These are phyloP conservation scores for Globisporangium megalacanthum DNA, from an alignment of 352 stramenopile genomes.

Conservation along the genomic window DNA sequence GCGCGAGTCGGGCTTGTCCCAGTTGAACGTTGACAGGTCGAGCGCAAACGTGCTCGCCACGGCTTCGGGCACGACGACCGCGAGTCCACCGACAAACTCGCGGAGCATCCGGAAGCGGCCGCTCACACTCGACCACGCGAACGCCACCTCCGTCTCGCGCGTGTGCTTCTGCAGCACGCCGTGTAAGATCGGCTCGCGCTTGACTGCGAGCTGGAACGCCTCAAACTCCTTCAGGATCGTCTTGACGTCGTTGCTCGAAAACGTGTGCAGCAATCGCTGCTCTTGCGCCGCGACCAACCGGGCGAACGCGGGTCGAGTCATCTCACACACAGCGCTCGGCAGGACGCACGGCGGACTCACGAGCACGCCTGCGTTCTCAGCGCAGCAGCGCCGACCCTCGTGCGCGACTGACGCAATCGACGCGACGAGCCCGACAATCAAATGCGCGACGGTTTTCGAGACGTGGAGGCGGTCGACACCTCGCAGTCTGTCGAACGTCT, in stretches of 20 bases:
- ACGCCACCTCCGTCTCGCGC: constrained; percentile 51
- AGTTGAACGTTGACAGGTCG: constrained; percentile 44
- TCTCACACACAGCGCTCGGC: constrained; percentile 43
- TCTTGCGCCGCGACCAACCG: constrained; percentile 36
- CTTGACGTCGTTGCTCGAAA: constrained; percentile 35
- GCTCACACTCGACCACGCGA: constrained; percentile 55
- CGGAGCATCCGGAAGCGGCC: constrained; percentile 44
- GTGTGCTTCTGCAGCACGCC: constrained; percentile 52
- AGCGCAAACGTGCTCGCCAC: constrained; percentile 24
- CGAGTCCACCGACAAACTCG: constrained; percentile 48
- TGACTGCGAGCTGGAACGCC: constrained; percentile 35
- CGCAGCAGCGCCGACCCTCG: constrained; percentile 42
- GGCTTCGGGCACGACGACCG: constrained; percentile 36
- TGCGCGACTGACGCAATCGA: constrained; percentile 34
- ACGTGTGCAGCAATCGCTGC: constrained; percentile 34
- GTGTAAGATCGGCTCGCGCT: constrained; percentile 41
- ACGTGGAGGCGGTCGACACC: constrained; percentile 42
- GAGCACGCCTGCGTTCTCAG: constrained; percentile 28
- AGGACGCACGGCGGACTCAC: constrained; percentile 41
- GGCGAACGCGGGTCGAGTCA: constrained; percentile 45
- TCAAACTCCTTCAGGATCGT: constrained; percentile 44
- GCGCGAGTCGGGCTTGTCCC: constrained; percentile 60
- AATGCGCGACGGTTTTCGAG: constrained; percentile 41
- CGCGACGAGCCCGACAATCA: constrained; percentile 39
- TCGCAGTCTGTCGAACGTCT: constrained; percentile 49